phyloP scores from a whole-genome alignment of 352 stramenopile genomes.

The Saprolegnia parasitica region DNA sequence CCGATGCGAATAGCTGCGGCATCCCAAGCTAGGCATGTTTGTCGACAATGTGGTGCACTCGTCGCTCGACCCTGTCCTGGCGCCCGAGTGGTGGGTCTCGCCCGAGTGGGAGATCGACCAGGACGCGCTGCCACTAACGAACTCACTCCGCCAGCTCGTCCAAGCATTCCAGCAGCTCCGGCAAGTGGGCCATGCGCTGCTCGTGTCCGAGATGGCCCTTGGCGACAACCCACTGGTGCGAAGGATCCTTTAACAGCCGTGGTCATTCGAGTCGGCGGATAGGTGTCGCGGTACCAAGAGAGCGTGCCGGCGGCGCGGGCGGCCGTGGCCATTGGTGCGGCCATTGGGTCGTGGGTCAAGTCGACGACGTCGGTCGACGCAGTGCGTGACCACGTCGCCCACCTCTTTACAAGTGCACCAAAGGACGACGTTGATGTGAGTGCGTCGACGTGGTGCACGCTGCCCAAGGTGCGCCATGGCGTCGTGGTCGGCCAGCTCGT shows the following conservation, averaged over 20 bases:
- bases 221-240: not conserved
- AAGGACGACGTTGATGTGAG: not conserved
- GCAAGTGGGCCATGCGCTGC: constrained; percentile 59
- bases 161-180: constrained; percentile 70
- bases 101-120: constrained; percentile 50
- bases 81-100: constrained; percentile 58
- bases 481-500: constrained; percentile 62
- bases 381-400: not conserved
- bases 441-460: not conserved
- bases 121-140: constrained; percentile 60
- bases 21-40: constrained; percentile 33
- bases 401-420: not conserved
- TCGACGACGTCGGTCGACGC: not conserved
- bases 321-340: constrained; percentile 60
- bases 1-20: constrained; percentile 16
- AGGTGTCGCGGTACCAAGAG: constrained; percentile 30
- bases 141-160: constrained; percentile 60
- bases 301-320: constrained; percentile 69
- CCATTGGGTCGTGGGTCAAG: constrained; percentile 42
- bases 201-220: constrained; percentile 57
- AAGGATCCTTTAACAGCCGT: not conserved
- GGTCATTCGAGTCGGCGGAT: not conserved
- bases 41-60: constrained; percentile 83
- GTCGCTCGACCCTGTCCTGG: constrained; percentile 57
- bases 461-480: constrained; percentile 35